phyloP scores from a whole-genome alignment of 257 asterid species.

The Capsicum baccatum region DNA sequence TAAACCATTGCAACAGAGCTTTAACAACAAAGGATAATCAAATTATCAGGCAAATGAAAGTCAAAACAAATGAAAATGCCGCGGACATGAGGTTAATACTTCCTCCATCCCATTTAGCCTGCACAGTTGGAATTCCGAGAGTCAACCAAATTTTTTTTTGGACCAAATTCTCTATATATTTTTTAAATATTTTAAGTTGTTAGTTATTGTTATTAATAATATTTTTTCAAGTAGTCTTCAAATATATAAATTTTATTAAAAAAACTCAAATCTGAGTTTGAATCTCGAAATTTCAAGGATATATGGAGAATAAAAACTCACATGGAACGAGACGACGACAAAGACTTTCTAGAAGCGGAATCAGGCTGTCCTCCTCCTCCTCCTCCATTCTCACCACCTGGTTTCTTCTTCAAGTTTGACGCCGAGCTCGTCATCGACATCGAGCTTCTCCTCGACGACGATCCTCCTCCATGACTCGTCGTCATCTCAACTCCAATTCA shows the following conservation, averaged over 20 bases:
- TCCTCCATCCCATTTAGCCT: too few relatives aligned
- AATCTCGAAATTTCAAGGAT: too few relatives aligned
- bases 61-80: background rate
- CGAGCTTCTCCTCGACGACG: slow-evolving; percentile 38
- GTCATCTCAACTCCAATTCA: slow-evolving; percentile 29
- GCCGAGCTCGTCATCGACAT: slow-evolving; percentile 25
- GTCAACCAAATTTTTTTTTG: too few relatives aligned
- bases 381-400: slow-evolving; percentile 25
- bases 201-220: too few relatives aligned
- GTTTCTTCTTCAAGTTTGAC: slow-evolving; percentile 27
- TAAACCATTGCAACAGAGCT: background rate
- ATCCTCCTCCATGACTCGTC: slow-evolving; percentile 38
- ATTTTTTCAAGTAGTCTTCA: too few relatives aligned
- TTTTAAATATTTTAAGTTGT: too few relatives aligned
- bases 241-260: too few relatives aligned
- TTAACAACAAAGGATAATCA: background rate
- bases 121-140: too few relatives aligned
- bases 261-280: too few relatives aligned
- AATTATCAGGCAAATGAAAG: background rate
- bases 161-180: too few relatives aligned
- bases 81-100: too few relatives aligned
- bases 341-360: slow-evolving; percentile 24
- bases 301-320: background rate
- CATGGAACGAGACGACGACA: slow-evolving; percentile 34
- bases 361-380: slow-evolving; percentile 31